Conservation (phyloP, 208 protist genomes). For the Angomonas deanei region DNA sequence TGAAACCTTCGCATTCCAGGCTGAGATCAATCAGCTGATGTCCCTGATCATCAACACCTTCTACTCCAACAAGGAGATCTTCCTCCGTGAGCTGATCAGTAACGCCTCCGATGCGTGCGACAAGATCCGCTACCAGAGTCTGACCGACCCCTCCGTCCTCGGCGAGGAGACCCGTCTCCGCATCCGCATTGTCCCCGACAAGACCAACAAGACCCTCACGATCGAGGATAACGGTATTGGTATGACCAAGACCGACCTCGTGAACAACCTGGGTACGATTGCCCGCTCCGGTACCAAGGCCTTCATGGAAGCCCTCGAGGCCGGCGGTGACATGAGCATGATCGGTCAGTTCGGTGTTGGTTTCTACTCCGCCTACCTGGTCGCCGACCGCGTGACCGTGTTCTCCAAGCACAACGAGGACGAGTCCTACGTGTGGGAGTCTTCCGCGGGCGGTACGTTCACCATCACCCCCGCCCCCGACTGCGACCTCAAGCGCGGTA, state of each 20-base stretch:
- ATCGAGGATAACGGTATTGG: slow-evolving; percentile 98
- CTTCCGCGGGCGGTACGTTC: slow-evolving; percentile 96
- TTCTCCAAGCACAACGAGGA: slow-evolving; percentile 97
- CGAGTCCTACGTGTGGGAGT: slow-evolving; percentile 97
- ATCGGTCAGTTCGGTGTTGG: slow-evolving; percentile 99
- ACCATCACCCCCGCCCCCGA: slow-evolving; percentile 88
- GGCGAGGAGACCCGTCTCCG: slow-evolving; percentile 91
- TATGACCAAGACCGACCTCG: slow-evolving; percentile 99
- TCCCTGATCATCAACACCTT: slow-evolving; percentile 99
- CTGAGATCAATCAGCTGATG: slow-evolving; percentile 98
- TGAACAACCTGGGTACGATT: slow-evolving; percentile 99
- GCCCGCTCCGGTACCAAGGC: slow-evolving; percentile 97
- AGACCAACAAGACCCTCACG: slow-evolving; percentile 93
- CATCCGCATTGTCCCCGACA: slow-evolving; percentile 96
- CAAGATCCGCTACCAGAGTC: slow-evolving; percentile 97
- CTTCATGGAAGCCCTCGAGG: slow-evolving; percentile 98
- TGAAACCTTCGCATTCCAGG: slow-evolving; percentile 80
- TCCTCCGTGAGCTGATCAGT: slow-evolving; percentile 99
- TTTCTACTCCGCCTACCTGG: slow-evolving; percentile 99
- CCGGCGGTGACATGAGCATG: slow-evolving; percentile 96
- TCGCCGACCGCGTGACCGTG: slow-evolving; percentile 97
- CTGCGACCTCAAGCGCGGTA: slow-evolving; percentile 93
- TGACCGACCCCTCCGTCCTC: slow-evolving; percentile 92
- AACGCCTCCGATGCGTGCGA: slow-evolving; percentile 98
- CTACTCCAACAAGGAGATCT: slow-evolving; percentile 99